These are phyloP conservation scores for Eimeria falciformis DNA, from an alignment of 169 alveolate species.

Conservation along the genomic window DNA sequence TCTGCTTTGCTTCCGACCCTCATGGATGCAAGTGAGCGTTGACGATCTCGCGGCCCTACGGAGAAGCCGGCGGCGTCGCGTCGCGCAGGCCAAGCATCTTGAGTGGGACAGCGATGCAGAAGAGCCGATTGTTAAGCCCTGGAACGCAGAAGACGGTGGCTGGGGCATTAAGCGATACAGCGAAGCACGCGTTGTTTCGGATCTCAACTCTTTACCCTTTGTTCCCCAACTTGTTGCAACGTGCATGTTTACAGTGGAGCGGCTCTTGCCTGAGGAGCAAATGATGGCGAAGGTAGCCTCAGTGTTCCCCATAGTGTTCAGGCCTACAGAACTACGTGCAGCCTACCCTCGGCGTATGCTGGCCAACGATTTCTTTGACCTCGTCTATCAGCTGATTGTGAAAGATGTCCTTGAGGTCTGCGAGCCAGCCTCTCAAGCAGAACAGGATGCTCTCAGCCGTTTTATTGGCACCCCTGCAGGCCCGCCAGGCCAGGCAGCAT, in stretches of 20 bases:
- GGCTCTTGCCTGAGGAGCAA: conserved; percentile 86
- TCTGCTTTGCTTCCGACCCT: conserved; percentile 60
- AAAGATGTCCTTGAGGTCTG: conserved; percentile 83
- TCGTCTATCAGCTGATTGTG: conserved; percentile 72
- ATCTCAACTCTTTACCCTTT: conserved; percentile 80
- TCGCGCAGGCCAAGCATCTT: conserved; percentile 72
- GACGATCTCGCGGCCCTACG: conserved; percentile 60
- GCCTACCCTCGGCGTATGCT: conserved; percentile 78
- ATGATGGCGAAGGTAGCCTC: conserved; percentile 86
- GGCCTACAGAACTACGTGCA: conserved; percentile 78
- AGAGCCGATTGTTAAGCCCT: conserved; percentile 50
- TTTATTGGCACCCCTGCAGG: conserved; percentile 70
- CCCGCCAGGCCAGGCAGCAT: not conserved
- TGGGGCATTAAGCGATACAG: conserved; percentile 63
- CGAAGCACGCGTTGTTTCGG: conserved; percentile 76
- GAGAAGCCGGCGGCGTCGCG: conserved; percentile 54
- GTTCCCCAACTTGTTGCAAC: conserved; percentile 83
- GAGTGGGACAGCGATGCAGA: conserved; percentile 79
- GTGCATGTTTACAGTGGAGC: conserved; percentile 84
- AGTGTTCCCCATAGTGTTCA: conserved; percentile 83
- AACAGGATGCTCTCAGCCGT: conserved; percentile 78
- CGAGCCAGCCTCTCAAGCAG: conserved; percentile 80
- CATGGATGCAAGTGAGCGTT: conserved; percentile 70
- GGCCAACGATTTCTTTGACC: conserved; percentile 64
- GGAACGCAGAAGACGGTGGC: conserved; percentile 56